Base-by-base conservation (phyloP, 495 filamentous ascomycete genomes). In the Aspergillus steynii region DNA sequence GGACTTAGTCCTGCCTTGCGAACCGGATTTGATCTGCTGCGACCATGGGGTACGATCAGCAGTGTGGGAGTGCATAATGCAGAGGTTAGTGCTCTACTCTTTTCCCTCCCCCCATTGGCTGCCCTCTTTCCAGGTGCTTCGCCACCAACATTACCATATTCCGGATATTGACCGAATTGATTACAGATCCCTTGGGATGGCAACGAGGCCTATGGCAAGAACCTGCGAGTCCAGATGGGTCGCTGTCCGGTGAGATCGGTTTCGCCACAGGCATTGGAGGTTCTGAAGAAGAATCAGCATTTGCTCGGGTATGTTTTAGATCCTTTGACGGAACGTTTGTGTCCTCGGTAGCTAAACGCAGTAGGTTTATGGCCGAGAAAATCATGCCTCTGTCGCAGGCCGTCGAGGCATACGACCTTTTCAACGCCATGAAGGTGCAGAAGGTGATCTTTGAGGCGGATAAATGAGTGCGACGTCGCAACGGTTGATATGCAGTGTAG, bases 41-140 rank as follows among this genome's bases (percentile, higher is more conserved):
- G 95, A 55, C 93, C 95, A 26, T 99, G 88, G 82, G 93, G 93
- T 1, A 82, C 86, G 9, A 93, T 99, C 60, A 89, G 85, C 60
- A 93, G 90, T 66, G 92, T 97, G 61, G 95, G 95, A 2, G 93
- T 98, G 27, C 94, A 97, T 67, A 97, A 96, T 74, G 90, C 82
- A 27, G 91, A 93, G 80, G 90, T 92, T 65, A 68, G 77, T 61
- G 45, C 3, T 31, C 54, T 60, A 45, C 50, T 56, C 42, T 56
- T 49, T 6, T 9, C 29, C 20, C 20, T 20, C 20, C 20, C 31
- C 31, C 14, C 10, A 42, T 42, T 42, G 37, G 37, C 37, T 42
- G 37, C 37, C 37, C 31, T 34, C 31, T 42, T 42, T 10, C 37
- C 1, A 14, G 37, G 37, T 42, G 8, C 31, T 42, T 42, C 37